Conservation (phyloP, 2,329 filamentous ascomycete species). For the Fusarium vanettenii region DNA sequence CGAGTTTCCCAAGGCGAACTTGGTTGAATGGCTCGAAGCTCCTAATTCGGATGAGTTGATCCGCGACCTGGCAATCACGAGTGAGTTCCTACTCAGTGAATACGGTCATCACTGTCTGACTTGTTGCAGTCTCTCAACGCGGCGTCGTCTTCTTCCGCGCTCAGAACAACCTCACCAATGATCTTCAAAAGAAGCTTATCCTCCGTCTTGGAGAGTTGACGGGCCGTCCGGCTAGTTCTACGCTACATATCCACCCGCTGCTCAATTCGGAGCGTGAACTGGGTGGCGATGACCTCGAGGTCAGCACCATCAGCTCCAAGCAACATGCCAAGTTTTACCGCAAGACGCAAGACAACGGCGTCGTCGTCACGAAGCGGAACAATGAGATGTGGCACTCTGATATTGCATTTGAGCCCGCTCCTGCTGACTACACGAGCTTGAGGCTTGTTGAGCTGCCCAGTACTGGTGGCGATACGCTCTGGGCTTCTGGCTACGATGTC, state of each 20-base stretch:
- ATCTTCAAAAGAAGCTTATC: conserved; percentile 74
- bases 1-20: conserved; percentile 68
- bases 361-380: conserved; percentile 22
- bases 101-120: background rate
- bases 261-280: conserved; percentile 64
- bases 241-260: conserved; percentile 71
- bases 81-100: conserved; percentile 52
- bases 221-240: conserved; percentile 66
- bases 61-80: conserved; percentile 74
- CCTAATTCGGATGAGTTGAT: conserved; percentile 72
- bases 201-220: conserved; percentile 69
- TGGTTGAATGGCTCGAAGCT: conserved; percentile 70
- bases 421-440: conserved; percentile 71
- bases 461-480: conserved; percentile 70
- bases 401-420: conserved; percentile 73
- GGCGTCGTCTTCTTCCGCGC: conserved; percentile 78
- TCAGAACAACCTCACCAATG: conserved; percentile 70
- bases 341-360: conserved; percentile 48
- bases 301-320: conserved; percentile 70
- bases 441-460: conserved; percentile 64
- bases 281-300: conserved; percentile 67
- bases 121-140: conserved; percentile 68
- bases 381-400: conserved; percentile 66
- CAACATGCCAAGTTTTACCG: conserved; percentile 63
- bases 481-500: conserved; percentile 75